Conservation (phyloP, 768 basidiomycete species). For the Leucocoprinus sp. region DNA sequence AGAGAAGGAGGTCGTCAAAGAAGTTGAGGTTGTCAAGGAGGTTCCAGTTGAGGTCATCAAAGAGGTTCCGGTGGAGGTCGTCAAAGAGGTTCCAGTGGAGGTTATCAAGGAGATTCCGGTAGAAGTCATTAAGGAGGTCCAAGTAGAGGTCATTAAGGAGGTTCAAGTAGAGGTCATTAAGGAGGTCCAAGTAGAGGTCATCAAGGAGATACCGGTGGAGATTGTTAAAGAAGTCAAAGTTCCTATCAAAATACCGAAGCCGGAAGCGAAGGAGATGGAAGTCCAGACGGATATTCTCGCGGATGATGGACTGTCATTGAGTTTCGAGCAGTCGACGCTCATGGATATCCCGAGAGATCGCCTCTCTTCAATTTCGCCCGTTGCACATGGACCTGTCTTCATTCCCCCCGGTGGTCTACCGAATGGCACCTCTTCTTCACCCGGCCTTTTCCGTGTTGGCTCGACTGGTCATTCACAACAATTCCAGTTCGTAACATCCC, state of each 20-base stretch:
- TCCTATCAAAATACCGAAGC: slow-evolving; percentile 35
- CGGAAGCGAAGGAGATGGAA: slow-evolving; percentile 64
- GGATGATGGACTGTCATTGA: not conserved
- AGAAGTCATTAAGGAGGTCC: no score
- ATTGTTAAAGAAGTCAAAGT: slow-evolving; percentile 17
- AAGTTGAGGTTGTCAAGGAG: slow-evolving; percentile 5
- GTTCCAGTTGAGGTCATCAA: slow-evolving; percentile 12
- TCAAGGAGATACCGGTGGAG: slow-evolving; percentile 9
- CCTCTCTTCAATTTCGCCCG: slow-evolving; percentile 15
- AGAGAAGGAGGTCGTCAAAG: slow-evolving; percentile 1
- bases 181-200: slow-evolving; percentile 15
- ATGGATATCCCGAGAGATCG: not conserved
- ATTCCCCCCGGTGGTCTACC: slow-evolving; percentile 22
- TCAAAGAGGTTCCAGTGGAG: slow-evolving; percentile 12
- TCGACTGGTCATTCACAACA: slow-evolving; percentile 32
- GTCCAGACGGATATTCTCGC: slow-evolving; percentile 62
- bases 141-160: slow-evolving; percentile 13
- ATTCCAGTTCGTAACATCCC: slow-evolving; percentile 60
- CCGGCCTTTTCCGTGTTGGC: slow-evolving; percentile 50
- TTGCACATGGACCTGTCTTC: slow-evolving; percentile 21
- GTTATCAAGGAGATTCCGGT: slow-evolving; percentile 12
- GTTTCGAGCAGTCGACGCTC: slow-evolving; percentile 3
- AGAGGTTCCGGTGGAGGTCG: slow-evolving; percentile 14
- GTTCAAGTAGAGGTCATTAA: slow-evolving; percentile 12
- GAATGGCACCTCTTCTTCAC: slow-evolving; percentile 11